phyloP scores from a whole-genome alignment of 2,329 filamentous ascomycete genomes.

The Aspergillus carbonarius region DNA sequence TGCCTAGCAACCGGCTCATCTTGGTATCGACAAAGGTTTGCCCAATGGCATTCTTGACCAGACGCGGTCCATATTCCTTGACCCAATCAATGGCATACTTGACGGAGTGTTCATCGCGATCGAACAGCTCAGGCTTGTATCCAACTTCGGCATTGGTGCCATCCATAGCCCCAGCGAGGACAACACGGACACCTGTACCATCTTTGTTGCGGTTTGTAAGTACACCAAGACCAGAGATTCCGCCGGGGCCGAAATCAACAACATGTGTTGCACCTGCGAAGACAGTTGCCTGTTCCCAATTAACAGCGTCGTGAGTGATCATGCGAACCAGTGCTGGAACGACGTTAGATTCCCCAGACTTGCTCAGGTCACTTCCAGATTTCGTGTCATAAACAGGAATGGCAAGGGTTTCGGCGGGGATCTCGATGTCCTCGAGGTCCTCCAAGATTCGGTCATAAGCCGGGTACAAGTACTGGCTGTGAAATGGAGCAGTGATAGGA shows the following conservation, averaged over 20 bases:
- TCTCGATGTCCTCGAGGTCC: slow-evolving; percentile 79
- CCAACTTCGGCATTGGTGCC: slow-evolving; percentile 88
- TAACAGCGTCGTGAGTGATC: slow-evolving; percentile 89
- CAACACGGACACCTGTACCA: slow-evolving; percentile 93
- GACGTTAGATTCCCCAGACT: slow-evolving; percentile 70
- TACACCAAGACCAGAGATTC: slow-evolving; percentile 92
- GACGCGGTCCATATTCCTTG: slow-evolving; percentile 88
- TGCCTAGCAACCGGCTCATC: slow-evolving; percentile 81
- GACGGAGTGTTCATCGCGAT: slow-evolving; percentile 91
- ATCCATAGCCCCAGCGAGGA: slow-evolving; percentile 89
- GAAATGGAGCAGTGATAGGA: slow-evolving; percentile 96
- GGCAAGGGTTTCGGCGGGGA: slow-evolving; percentile 69
- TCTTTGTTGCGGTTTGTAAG: slow-evolving; percentile 99
- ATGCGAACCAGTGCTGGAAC: slow-evolving; percentile 84
- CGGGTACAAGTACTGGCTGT: slow-evolving; percentile 87
- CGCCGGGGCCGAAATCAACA: slow-evolving; percentile 93
- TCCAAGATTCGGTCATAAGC: slow-evolving; percentile 81
- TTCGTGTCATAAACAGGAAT: slow-evolving; percentile 90
- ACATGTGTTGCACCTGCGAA: slow-evolving; percentile 92
- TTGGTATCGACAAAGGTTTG: slow-evolving; percentile 95
- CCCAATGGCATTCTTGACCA: slow-evolving; percentile 85
- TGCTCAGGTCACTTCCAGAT: slow-evolving; percentile 79
- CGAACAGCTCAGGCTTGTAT: slow-evolving; percentile 97
- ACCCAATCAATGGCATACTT: slow-evolving; percentile 98
- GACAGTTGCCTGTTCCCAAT: slow-evolving; percentile 93